Percentiles rank a stretch among this genome's conserved stretches.
Evolutionary conservation across 2,329 filamentous ascomycete genomes (phyloP).

Genomic region (Stromatinia cepivora): DNA sequence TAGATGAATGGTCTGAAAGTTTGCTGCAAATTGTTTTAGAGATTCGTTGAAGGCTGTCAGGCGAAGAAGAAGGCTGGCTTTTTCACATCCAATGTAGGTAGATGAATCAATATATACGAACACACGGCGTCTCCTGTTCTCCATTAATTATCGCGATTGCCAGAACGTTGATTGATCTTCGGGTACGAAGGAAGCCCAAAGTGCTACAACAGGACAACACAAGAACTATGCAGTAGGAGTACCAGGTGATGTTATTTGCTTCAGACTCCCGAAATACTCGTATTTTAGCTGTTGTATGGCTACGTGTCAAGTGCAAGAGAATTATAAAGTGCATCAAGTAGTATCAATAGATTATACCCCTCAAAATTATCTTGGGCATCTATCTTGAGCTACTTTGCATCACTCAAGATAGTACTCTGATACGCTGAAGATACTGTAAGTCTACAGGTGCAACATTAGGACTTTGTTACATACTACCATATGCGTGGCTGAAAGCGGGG

Average conservation of each 20-base stretch:
- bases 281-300: no score
- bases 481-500: not conserved
- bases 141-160: not conserved
- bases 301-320: no score
- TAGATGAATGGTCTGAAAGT: not conserved
- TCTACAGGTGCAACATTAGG: no score
- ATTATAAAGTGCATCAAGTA: no score
- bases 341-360: no score
- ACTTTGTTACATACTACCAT: no score
- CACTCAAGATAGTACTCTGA: not conserved
- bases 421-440: not conserved
- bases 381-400: not conserved
- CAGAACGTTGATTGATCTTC: not conserved
- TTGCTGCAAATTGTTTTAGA: not conserved
- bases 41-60: not conserved
- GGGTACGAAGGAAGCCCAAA: not conserved
- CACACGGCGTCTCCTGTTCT: not conserved
- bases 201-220: no score
- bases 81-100: not conserved
- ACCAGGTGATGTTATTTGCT: no score
- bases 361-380: no score
- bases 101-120: not conserved
- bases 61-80: not conserved
- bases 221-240: no score
- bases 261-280: no score